A percentile compares a stretch with the other conserved stretches of the same genome.
Conservation (phyloP, 371 early-diverging fungal species). For the Actinomortierella ambigua region DNA sequence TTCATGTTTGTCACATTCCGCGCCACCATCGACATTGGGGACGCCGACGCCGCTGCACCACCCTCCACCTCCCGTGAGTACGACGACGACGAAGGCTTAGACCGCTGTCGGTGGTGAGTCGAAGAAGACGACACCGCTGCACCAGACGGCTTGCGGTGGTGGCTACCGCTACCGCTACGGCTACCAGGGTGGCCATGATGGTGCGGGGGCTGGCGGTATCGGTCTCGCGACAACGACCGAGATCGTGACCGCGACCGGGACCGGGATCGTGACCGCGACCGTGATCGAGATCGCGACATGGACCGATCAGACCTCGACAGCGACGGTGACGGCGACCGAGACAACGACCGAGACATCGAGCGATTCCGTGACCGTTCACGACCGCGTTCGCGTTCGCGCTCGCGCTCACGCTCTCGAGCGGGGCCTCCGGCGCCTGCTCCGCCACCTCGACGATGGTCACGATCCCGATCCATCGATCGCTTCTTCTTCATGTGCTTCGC, state of each 20-base stretch:
- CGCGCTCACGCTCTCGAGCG: neutral
- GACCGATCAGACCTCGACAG: conserved; percentile 4
- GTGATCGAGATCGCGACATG: neutral
- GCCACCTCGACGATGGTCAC: conserved; percentile 5
- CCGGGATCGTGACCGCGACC: conserved; percentile 8
- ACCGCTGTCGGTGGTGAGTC: neutral
- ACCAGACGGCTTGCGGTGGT: conserved; percentile 1
- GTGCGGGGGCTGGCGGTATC: neutral
- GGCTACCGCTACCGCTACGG: conserved; percentile 4
- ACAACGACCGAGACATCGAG: conserved; percentile 7
- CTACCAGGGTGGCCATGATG: conserved; percentile 7
- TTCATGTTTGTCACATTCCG: neutral
- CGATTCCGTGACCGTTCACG: neutral
- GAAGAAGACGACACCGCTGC: neutral
- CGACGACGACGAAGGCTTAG: conserved; percentile 8
- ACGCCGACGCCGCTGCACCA: conserved; percentile 9
- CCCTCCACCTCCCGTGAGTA: neutral
- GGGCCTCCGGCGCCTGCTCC: neutral
- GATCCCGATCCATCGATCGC: neutral
- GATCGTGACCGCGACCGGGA: neutral
- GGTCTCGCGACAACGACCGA: neutral
- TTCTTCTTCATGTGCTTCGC: conserved; percentile 2
- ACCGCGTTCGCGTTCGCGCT: neutral
- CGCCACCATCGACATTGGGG: conserved; percentile 6
- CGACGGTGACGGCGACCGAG: conserved; percentile 8